Evolutionary conservation across 106 monocot species (phyloP), one percentile per base, ranked within the genome.

Genomic region (Apostasia ramifera): DNA sequence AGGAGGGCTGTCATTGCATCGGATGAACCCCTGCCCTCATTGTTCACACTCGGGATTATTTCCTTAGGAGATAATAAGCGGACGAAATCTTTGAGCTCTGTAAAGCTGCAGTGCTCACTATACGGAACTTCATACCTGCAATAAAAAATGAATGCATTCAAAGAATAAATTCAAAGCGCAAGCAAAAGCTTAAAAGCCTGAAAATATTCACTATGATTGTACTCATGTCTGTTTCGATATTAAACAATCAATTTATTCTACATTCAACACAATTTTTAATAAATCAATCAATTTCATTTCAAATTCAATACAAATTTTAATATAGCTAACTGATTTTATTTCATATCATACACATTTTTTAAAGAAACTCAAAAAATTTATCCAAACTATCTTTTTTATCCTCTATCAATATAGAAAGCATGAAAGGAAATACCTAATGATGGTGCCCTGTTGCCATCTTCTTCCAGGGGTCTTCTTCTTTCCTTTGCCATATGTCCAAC

Each of bases 101-200:
- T 74, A 60, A 90, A 98, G 73, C 93, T 98, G 78, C 75, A 75
- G 42, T 98, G 98, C 60, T 98, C 98, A 64, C 98, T 98, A 79
- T 98, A 98, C 42, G 98, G 98, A 10, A 98, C 98, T 81, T 93
- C 98, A 76, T 98, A 98, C 83, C 98, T 82, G 72, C 41, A 78
- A 48, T 70, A 56, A 5, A 15, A 47, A 73, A 47, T 41, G 8
- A 47, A 58, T 9, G 44, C 9, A 59, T 52, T 40, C 63, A 61
- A n/a, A 63, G 6, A 59, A 38, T 15, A 52, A 8, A 52, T 52
- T 52, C 6, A 52, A 10, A 52, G 6, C 8, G 1, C 3, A 58
- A 46, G 15, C 41, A 70, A n/a, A 43, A 69, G 12, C 3, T 49
- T 53, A 57, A 3, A 11, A 3, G 3, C 0, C 57, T 57, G 57